Evolutionary conservation across 495 filamentous ascomycete species (phyloP).

Genomic region (Melanomma pulvis-pyrius): DNA sequence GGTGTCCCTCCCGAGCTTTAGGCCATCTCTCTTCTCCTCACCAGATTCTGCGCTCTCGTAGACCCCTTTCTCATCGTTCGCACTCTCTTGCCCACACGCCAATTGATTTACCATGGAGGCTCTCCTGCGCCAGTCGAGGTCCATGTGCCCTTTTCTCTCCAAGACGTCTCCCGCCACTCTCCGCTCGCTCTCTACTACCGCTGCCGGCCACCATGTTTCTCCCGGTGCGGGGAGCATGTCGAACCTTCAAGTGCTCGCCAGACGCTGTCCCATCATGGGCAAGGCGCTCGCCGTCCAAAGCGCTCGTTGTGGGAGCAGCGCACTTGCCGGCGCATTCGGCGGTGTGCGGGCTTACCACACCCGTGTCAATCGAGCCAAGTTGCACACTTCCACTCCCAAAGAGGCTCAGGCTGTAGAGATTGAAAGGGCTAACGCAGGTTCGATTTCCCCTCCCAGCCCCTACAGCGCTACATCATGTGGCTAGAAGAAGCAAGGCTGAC

Average conservation of each 20-base stretch:
- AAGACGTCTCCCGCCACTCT: conserved; percentile 88
- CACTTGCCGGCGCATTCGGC: conserved; percentile 48
- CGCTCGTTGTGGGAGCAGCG: conserved; percentile 56
- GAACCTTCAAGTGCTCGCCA: conserved; percentile 91
- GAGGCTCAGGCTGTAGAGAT: conserved; percentile 72
- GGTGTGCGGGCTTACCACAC: conserved; percentile 53
- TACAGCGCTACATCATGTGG: background rate
- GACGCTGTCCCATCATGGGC: conserved; percentile 97
- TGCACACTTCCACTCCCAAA: conserved; percentile 77
- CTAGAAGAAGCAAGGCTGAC: conserved; percentile 11
- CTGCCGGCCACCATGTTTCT: conserved; percentile 64
- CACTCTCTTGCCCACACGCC: background rate
- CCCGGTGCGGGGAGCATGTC: conserved; percentile 91
- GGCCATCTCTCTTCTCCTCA: background rate
- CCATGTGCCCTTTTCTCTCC: conserved; percentile 95
- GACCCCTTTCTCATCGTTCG: background rate
- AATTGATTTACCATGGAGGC: conserved; percentile 71
- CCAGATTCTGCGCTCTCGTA: background rate
- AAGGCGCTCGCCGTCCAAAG: conserved; percentile 93
- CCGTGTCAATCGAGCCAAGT: conserved; percentile 63
- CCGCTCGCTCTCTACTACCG: conserved; percentile 83
- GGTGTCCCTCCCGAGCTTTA: background rate
- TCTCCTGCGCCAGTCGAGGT: conserved; percentile 87
- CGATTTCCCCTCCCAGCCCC: background rate
- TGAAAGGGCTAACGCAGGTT: conserved; percentile 55